Conservation (phyloP, 2,329 filamentous ascomycete species). For the Ophiosphaerella herpotricha region DNA sequence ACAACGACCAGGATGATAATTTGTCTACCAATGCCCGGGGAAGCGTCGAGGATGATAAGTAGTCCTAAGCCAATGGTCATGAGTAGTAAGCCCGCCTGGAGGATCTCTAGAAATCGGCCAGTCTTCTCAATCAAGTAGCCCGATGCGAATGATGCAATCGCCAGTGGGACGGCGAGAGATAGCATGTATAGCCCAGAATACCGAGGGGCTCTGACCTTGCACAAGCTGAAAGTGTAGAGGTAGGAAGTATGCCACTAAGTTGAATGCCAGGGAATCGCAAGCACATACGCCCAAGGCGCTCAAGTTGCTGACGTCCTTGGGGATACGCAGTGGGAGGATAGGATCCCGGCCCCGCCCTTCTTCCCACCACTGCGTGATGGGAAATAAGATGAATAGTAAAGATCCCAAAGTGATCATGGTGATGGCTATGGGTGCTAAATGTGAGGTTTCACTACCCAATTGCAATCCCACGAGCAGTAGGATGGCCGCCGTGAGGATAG, state of each 20-base stretch:
- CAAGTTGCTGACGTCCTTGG: slow-evolving; percentile 60
- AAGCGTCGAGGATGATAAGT: slow-evolving; percentile 28
- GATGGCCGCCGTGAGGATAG: slow-evolving; percentile 54
- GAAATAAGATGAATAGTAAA: slow-evolving; percentile 54
- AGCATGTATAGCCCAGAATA: slow-evolving; percentile 65
- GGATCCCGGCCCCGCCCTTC: slow-evolving; percentile 64
- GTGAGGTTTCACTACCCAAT: slow-evolving; percentile 56
- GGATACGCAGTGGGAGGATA: slow-evolving; percentile 72
- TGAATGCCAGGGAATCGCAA: slow-evolving; percentile 62
- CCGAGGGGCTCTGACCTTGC: slow-evolving; percentile 61
- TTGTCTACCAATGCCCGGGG: slow-evolving; percentile 36
- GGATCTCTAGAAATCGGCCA: slow-evolving; percentile 47
- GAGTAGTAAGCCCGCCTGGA: slow-evolving; percentile 37
- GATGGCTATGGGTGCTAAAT: slow-evolving; percentile 56
- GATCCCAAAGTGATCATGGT: slow-evolving; percentile 56
- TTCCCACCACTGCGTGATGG: slow-evolving; percentile 66
- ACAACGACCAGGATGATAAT: slow-evolving; percentile 56
- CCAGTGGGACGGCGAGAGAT: slow-evolving; percentile 57
- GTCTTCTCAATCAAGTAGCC: slow-evolving; percentile 54
- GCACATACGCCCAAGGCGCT: slow-evolving; percentile 59
- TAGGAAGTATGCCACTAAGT: slow-evolving; percentile 70
- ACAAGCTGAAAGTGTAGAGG: slow-evolving; percentile 76
- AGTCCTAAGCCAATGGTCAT: slow-evolving; percentile 44
- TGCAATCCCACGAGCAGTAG: slow-evolving; percentile 59
- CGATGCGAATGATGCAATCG: slow-evolving; percentile 51